Percentiles rank a stretch among this genome's conserved stretches.
Conservation (phyloP, 2,329 filamentous ascomycete species). For the Elsinoe australis region DNA sequence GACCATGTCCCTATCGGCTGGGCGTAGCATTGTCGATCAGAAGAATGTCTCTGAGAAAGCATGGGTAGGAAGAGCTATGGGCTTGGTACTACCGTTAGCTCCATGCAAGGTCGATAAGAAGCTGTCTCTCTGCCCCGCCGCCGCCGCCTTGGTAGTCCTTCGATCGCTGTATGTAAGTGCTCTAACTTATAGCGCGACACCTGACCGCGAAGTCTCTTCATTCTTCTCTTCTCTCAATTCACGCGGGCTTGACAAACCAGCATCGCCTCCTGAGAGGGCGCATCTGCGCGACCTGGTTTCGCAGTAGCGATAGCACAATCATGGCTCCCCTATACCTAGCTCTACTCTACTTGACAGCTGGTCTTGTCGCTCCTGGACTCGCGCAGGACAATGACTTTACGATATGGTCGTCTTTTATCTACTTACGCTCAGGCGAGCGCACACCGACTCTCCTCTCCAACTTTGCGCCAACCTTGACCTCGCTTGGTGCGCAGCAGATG, state of each 20-base stretch:
- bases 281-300: background rate
- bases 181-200: slow-evolving; percentile 1
- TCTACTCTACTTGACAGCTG: background rate
- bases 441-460: slow-evolving; percentile 39
- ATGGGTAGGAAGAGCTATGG: background rate
- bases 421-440: slow-evolving; percentile 48
- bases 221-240: background rate
- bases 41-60: background rate
- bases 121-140: slow-evolving; percentile 8
- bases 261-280: too few species aligned
- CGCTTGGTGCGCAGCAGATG: slow-evolving; percentile 49
- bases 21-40: slow-evolving; percentile 9
- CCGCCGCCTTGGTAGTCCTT: background rate
- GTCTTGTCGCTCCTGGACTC: slow-evolving; percentile 20
- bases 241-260: too few species aligned
- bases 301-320: background rate
- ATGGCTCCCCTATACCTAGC: background rate
- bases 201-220: background rate
- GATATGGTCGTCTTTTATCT: slow-evolving; percentile 45
- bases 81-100: slow-evolving; percentile 11
- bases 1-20: background rate
- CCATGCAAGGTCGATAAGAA: slow-evolving; percentile 17
- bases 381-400: slow-evolving; percentile 28
- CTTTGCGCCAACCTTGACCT: slow-evolving; percentile 39
- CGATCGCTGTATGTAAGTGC: slow-evolving; percentile 11